Base-by-base conservation (phyloP, 768 basidiomycete species). In the Rhodotorula sphaerocarpa region DNA sequence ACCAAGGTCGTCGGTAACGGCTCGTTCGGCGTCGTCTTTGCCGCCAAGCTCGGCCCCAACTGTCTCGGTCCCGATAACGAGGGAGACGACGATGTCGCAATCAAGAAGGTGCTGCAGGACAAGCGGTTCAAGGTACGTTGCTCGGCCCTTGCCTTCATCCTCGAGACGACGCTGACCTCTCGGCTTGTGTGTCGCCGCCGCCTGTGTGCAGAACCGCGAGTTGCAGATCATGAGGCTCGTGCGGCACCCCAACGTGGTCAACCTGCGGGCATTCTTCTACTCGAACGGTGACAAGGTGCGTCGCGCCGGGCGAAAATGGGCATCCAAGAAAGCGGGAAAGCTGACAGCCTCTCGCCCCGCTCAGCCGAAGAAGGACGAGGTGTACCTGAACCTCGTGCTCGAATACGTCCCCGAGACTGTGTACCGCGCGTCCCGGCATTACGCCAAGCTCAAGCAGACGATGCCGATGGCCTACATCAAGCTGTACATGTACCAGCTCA, bases 401-500 rank as follows among this genome's bases (percentile, higher is more conserved):
- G 95, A 99, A 84, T 99, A 90, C 77, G 91, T 99, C 54, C 95
- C 95, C 44, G 95, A 97, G 79, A 99, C 95, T 21, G 95, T 99
- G 60, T 97, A 97, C 79, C 90, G 93, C 73, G 95, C 93, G 31
- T 93, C 90, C 74, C 86, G 93, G 74, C 93, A 96, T 79, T 99
- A 97, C 76, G 88, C 92, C 70, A 97, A 97, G 78, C 87, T 99
- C 78, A 99, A 99, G 80, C 95, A 99, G 75, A 88, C 90, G 63
- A 99, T 99, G 95, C 95, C 95, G 34, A 96, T 91, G 85, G 84
- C 95, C 55, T 95, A 97, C 80, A 92, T 99, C 81, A 97, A 97
- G 80, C 79, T 99, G 73, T 99, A 99, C 81, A 97, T 96, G 92
- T 95, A 96, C 78, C 74, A 75, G 78, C 87, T 99, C 71, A 81